Evolutionary conservation across 176 grass and related monocot species (phyloP), one percentile per base, ranked within the genome.

Genomic region (Dendrocalamus sinicus): DNA sequence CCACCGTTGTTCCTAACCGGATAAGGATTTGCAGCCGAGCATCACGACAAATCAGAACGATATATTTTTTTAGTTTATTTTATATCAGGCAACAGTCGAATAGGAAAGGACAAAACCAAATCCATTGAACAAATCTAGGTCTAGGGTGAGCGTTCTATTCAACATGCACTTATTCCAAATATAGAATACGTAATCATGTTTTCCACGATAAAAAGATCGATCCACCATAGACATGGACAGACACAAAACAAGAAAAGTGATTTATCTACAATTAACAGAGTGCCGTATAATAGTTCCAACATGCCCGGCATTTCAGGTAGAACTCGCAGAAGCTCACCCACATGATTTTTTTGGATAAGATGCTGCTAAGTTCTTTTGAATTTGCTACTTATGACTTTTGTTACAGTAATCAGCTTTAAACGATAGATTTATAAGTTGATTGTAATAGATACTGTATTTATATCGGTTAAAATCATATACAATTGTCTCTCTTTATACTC

Each of bases 111-210:
- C 72, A 84, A 79, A 84, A 71, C 81, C 76, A 91, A 80, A 80
- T 91, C 76, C 76, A 70, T 91, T 85, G 81, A 81, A 91, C 85
- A 85, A 71, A 88, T 88, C 81, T 81, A 40, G 30, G 60, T 51
- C 67, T 48, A 12, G 74, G 58, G 2, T 12, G 28, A 50, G 85
- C 68, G 54, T 74, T 84, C 17, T 13, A 76, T 84, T 81, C 53
- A 80, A 22, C 85, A 20, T 30, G 89, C 76, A 70, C 54, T 37
- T 76, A 85, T 91, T 84, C 81, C 85, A 81, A 47, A 90, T 77
- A 9, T 5, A 46, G 77, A 35, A 67, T 78, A 80, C 46, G 59
- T 63, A 75, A 76, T 70, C 43, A 26, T 73, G 53, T 39, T 80
- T 91, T 84, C 63, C 81, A 80, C 81, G 26, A 76, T n/a, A 15